Evolutionary conservation across 2,329 filamentous ascomycete species (phyloP).

Genomic region (Paecilomyces fulvus): DNA sequence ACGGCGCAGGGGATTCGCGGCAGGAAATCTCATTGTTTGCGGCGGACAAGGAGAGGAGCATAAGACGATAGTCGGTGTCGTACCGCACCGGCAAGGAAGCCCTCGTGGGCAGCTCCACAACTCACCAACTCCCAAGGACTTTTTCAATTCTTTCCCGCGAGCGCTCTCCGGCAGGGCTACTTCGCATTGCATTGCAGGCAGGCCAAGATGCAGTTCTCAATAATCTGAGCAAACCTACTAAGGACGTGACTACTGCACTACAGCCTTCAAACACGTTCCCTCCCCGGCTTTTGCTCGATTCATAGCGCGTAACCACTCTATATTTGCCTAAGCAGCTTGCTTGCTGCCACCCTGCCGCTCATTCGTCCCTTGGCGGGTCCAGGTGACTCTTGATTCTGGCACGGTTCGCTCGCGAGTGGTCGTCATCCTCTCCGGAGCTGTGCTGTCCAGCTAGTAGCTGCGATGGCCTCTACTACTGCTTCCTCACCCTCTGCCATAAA

Average conservation of each 20-base stretch:
- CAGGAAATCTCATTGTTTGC: conserved; percentile 14
- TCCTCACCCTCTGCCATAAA: conserved; percentile 27
- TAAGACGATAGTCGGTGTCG: background rate
- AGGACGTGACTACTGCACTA: conserved; percentile 30
- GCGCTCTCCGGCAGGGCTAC: conserved; percentile 34
- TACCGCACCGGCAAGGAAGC: background rate
- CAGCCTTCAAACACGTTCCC: conserved; percentile 14
- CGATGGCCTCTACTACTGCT: conserved; percentile 31
- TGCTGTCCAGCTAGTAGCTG: conserved; percentile 21
- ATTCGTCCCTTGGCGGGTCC: conserved; percentile 28
- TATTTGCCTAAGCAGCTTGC: conserved; percentile 17
- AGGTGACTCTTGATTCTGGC: conserved; percentile 30
- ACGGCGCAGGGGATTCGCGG: background rate
- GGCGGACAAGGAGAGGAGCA: background rate
- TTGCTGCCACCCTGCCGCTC: conserved; percentile 18
- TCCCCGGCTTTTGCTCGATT: conserved; percentile 24
- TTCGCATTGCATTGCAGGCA: conserved; percentile 30
- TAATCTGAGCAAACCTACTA: conserved; percentile 28
- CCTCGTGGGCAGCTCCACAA: conserved; percentile 1
- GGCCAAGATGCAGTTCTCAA: conserved; percentile 39
- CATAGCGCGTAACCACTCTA: conserved; percentile 15
- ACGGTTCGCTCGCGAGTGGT: conserved; percentile 20
- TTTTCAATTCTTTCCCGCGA: conserved; percentile 17
- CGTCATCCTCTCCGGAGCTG: conserved; percentile 21
- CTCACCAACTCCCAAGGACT: conserved; percentile 6